Evolutionary conservation across 1,139 yeast species (phyloP).

Genomic region (Geotrichum citri-aurantii): DNA sequence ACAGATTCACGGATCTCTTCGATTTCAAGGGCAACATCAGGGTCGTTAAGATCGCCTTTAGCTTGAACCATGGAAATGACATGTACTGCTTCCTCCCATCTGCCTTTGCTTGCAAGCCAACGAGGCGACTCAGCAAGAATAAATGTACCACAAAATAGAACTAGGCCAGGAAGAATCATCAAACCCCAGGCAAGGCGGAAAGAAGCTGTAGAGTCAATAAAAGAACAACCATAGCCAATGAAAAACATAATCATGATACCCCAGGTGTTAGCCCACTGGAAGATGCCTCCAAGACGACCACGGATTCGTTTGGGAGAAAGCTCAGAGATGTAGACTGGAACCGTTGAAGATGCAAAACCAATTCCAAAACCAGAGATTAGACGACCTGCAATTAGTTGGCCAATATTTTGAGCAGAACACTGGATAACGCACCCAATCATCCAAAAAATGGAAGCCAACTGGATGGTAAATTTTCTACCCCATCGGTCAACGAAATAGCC

Average conservation of each 20-base stretch:
- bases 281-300: constrained; percentile 60
- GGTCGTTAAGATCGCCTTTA: constrained; percentile 48
- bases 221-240: constrained; percentile 55
- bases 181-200: constrained; percentile 68
- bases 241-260: constrained; percentile 59
- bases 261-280: constrained; percentile 64
- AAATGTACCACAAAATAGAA: constrained; percentile 45
- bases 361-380: constrained; percentile 60
- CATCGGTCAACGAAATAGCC: constrained; percentile 55
- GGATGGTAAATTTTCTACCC: constrained; percentile 71
- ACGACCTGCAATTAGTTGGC: constrained; percentile 66
- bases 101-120: constrained; percentile 60
- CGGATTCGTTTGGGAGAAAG: constrained; percentile 59
- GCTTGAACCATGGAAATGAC: constrained; percentile 50
- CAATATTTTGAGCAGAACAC: constrained; percentile 64
- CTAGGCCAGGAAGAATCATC: constrained; percentile 57
- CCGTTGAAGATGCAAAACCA: constrained; percentile 65
- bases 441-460: constrained; percentile 70
- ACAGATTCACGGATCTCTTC: constrained; percentile 51
- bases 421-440: constrained; percentile 80
- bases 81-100: constrained; percentile 58
- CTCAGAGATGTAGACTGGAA: constrained; percentile 70
- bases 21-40: constrained; percentile 52
- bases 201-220: constrained; percentile 46
- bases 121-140: constrained; percentile 69